These are phyloP conservation scores for Leishmania braziliensis DNA, from an alignment of 208 protist species.

Conservation along the genomic window DNA sequence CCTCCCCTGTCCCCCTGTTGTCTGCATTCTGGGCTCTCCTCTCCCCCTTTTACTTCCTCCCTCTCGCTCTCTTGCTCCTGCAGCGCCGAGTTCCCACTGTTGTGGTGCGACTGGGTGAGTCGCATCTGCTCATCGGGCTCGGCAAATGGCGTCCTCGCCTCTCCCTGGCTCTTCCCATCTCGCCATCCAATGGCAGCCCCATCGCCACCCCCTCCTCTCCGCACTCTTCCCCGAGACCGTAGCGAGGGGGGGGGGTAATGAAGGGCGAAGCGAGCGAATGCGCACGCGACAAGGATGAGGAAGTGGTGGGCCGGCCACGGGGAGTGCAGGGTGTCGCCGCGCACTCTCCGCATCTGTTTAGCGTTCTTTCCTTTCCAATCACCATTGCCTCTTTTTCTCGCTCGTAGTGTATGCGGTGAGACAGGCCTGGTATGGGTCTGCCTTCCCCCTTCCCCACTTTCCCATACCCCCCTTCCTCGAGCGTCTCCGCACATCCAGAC, in stretches of 20 bases:
- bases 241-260: neutral
- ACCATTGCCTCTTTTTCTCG: neutral
- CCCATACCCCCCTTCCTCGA: too few species aligned
- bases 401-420: neutral
- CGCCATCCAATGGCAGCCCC: neutral
- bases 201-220: neutral
- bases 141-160: neutral
- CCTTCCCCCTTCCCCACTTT: too few species aligned
- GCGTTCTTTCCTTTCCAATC: neutral
- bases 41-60: neutral
- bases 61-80: too few species aligned
- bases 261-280: neutral
- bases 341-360: neutral
- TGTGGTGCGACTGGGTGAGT: neutral
- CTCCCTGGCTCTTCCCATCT: neutral
- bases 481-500: too few species aligned
- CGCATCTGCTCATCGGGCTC: neutral
- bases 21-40: neutral
- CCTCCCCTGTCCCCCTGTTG: neutral
- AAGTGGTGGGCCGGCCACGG: too few species aligned
- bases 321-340: too few species aligned
- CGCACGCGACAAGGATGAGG: neutral
- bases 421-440: too few species aligned
- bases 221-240: neutral
- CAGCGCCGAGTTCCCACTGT: too few species aligned